These are phyloP conservation scores for Phtheirospermum japonicum DNA, from an alignment of 257 asterid genomes.

Conservation along the genomic window DNA sequence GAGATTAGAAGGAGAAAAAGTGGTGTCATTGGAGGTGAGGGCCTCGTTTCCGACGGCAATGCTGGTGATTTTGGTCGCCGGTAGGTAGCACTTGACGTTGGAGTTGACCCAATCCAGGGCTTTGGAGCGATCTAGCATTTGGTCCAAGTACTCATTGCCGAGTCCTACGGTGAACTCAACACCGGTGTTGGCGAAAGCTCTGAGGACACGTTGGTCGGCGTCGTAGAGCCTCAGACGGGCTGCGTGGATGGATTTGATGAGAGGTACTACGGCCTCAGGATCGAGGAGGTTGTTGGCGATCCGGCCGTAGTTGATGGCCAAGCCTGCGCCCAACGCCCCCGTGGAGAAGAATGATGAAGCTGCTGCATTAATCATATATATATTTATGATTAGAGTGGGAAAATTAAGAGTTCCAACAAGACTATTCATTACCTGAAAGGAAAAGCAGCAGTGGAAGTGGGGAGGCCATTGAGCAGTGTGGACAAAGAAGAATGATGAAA, in stretches of 20 bases:
- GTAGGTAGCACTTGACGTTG: constrained; percentile 60
- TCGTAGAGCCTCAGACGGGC: constrained; percentile 78
- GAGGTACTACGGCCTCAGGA: constrained; percentile 58
- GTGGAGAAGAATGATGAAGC: constrained; percentile 29
- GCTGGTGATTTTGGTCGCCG: constrained; percentile 64
- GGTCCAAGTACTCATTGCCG: constrained; percentile 55
- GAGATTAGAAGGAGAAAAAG: constrained; percentile 49
- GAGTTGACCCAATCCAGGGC: constrained; percentile 65
- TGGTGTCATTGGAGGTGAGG: constrained; percentile 57
- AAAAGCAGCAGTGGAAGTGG: background rate
- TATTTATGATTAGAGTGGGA: background rate
- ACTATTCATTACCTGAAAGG: background rate
- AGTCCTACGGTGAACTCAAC: constrained; percentile 71
- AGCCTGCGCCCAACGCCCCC: constrained; percentile 26
- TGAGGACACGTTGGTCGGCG: constrained; percentile 67
- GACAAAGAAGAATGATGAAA: background rate
- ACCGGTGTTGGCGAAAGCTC: constrained; percentile 77
- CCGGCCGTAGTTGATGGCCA: constrained; percentile 87
- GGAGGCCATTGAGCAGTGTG: background rate
- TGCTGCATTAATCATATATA: background rate
- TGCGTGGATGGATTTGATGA: constrained; percentile 69
- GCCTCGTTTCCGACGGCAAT: constrained; percentile 87
- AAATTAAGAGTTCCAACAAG: background rate
- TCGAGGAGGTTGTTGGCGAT: constrained; percentile 79
- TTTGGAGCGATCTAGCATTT: constrained; percentile 51